Percentiles rank a stretch among this genome's conserved stretches.
phyloP scores from a whole-genome alignment of 75 land plant species.

The Cryptomeria japonica region DNA sequence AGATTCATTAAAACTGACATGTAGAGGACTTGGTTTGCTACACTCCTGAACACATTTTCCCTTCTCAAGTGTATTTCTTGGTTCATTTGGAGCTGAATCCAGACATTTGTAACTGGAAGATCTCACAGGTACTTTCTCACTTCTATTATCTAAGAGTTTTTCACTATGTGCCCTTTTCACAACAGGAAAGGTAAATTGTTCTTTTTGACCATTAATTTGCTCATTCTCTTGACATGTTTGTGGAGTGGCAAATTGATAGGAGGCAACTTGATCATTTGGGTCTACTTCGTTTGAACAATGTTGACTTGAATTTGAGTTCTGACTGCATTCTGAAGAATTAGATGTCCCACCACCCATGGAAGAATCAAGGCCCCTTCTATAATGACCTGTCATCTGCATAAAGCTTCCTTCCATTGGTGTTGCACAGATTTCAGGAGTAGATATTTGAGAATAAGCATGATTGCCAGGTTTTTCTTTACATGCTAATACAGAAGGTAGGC shows the following conservation, averaged over 20 bases:
- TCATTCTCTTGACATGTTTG: not conserved
- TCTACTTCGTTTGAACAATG: slow-evolving; percentile 33
- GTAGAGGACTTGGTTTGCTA: not conserved
- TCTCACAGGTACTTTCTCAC: not conserved
- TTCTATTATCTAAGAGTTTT: slow-evolving; percentile 16
- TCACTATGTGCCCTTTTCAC: slow-evolving; percentile 39
- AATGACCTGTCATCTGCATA: not conserved
- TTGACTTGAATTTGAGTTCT: slow-evolving; percentile 44
- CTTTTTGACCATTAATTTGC: not conserved
- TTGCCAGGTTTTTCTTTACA: not conserved
- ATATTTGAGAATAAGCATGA: not conserved
- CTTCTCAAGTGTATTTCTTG: not conserved
- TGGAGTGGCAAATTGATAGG: not conserved
- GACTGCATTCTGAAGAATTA: slow-evolving; percentile 47
- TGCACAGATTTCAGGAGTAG: not conserved
- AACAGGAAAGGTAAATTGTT: not conserved
- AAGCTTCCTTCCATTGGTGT: not conserved
- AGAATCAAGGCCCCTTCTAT: not conserved
- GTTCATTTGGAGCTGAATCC: not conserved
- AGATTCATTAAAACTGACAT: not conserved
- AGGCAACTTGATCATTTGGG: not conserved
- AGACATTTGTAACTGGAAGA: slow-evolving; percentile 6
- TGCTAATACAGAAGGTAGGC: not conserved
- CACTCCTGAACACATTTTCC: slow-evolving; percentile 1
- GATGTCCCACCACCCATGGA: not conserved